These are phyloP conservation scores for Gyrodon lividus DNA, from an alignment of 768 basidiomycete species.

Conservation along the genomic window DNA sequence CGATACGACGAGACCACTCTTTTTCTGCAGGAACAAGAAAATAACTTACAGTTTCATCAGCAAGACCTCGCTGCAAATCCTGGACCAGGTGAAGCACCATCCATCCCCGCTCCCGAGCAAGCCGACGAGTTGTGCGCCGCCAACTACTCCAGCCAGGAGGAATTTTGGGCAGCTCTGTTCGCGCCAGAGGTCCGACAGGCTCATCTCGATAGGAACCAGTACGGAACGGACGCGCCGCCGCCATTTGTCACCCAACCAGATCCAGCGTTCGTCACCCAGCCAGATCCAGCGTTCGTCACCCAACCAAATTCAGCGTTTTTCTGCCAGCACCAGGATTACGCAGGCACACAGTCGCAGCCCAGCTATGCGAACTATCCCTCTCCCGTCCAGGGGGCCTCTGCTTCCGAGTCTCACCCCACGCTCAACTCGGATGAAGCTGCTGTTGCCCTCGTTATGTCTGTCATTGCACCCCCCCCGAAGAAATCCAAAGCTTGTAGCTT, in stretches of 20 bases:
- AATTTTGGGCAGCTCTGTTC: not conserved
- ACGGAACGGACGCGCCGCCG: too few relatives aligned
- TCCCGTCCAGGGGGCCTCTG: not conserved
- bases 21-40: not conserved
- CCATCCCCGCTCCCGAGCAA: not conserved
- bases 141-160: not conserved
- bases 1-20: not conserved
- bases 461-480: not conserved
- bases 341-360: too few relatives aligned
- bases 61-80: not conserved
- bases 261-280: too few relatives aligned
- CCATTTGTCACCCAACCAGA: too few relatives aligned
- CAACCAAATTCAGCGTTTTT: too few relatives aligned
- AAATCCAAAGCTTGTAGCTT: too few relatives aligned
- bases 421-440: not conserved
- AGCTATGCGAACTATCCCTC: not conserved
- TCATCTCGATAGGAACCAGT: too few relatives aligned
- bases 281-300: too few relatives aligned
- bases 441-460: not conserved
- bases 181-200: too few relatives aligned
- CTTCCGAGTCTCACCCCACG: too few relatives aligned
- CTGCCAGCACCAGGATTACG: too few relatives aligned
- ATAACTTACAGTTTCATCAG: not conserved
- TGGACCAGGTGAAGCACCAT: not conserved
- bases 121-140: not conserved